Conservation (phyloP, 371 early-diverging fungal genomes). For the Syncephalastrum contaminatum region DNA sequence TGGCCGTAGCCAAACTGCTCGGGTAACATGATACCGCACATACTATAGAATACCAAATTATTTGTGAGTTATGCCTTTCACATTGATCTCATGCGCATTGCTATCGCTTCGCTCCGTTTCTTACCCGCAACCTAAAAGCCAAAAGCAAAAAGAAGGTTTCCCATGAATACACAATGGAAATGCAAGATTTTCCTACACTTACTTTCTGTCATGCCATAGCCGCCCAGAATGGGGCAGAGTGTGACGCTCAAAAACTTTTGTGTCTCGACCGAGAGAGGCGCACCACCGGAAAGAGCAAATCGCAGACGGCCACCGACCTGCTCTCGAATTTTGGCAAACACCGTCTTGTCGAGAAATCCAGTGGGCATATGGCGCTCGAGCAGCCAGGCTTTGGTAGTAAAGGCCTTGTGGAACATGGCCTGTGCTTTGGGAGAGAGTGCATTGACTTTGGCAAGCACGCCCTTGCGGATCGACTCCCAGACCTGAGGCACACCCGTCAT, state of each 20-base stretch:
- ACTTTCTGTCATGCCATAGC: slow-evolving; percentile 80
- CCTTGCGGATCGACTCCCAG: slow-evolving; percentile 92
- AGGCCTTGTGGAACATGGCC: slow-evolving; percentile 74
- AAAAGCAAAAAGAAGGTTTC: neutral
- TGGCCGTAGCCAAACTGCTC: slow-evolving; percentile 63
- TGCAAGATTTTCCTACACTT: slow-evolving; percentile 9
- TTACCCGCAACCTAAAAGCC: slow-evolving; percentile 40
- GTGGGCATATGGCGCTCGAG: slow-evolving; percentile 68
- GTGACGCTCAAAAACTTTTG: slow-evolving; percentile 85
- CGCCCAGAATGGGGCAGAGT: slow-evolving; percentile 86
- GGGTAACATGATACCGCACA: slow-evolving; percentile 67
- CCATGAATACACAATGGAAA: neutral
- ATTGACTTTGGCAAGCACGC: slow-evolving; percentile 73
- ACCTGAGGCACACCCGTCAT: slow-evolving; percentile 94
- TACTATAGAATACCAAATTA: slow-evolving; percentile 27
- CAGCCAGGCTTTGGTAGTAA: slow-evolving; percentile 75
- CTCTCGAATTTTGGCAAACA: slow-evolving; percentile 89
- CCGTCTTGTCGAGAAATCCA: slow-evolving; percentile 73
- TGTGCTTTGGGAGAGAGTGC: slow-evolving; percentile 63
- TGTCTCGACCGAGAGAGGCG: slow-evolving; percentile 84
- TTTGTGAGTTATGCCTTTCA: neutral
- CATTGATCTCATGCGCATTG: neutral
- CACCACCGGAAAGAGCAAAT: slow-evolving; percentile 92
- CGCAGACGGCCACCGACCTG: slow-evolving; percentile 93
- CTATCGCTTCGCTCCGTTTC: neutral